Evolutionary conservation across 768 basidiomycete genomes (phyloP), one percentile per base, ranked within the genome.

Genomic region (Scleroderma citrinum): DNA sequence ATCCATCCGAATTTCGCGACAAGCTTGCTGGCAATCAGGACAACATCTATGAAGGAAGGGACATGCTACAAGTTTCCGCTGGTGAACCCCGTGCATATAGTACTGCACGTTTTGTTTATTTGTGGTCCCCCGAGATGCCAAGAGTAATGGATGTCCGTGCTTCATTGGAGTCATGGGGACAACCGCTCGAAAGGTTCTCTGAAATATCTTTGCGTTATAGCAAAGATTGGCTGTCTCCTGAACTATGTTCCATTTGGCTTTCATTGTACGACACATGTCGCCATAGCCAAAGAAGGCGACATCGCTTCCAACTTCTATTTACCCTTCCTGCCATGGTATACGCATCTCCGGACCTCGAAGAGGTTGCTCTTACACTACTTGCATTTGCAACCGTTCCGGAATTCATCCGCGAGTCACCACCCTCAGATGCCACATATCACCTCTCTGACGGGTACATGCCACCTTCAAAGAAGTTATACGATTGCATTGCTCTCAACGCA

Each of bases 311-410:
- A 16, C 20, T 72, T 10, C 42, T 59, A 11, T 73, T 73, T 41
- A 57, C 62, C 4, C 53, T 72, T 5, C 55, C 68, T 4, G 59
- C 68, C 2, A 60, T 71, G 59, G 59, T 54, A 12, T 72, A 69
- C 52, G 41, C 44, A 3, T 63, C 60, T 1, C 35, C 57, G 2
- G 8, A 49, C 0, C 31, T 38, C 3, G 17, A 29, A 2, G 47
- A 50, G 5, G 56, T 67, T 31, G 52, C 69, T 16, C 57, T 63
- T 0, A 59, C 59, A 1, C 45, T 73, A 2, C 40, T 75, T 12
- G 63, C 73, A 1, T 68, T 71, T 46, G 57, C 53, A 1, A 42
- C 56, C 3, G 41, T 54, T 11, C 17, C 56, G 5, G 39, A 38
- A 2, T 50, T 61, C 43, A 5, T 32, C 20, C 14, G 2, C 2